These are phyloP conservation scores for Cornus kousa DNA, from an alignment of 148 eudicot genomes.

Conservation along the genomic window DNA sequence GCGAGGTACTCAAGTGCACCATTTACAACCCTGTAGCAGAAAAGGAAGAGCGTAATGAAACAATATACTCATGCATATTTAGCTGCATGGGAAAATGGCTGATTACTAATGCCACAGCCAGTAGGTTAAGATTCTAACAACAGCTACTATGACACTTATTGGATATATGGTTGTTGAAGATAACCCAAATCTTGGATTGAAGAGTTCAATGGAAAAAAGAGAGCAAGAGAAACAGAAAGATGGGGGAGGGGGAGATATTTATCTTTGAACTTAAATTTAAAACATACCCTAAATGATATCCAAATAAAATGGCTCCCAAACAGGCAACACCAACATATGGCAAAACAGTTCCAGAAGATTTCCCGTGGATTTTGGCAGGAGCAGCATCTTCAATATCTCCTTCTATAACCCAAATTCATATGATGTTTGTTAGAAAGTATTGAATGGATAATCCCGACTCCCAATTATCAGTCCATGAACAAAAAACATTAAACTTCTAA, in stretches of 20 bases:
- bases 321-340: constrained; percentile 98
- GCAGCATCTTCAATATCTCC: constrained; percentile 65
- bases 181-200: not conserved
- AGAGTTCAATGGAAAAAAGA: not conserved
- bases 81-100: not conserved
- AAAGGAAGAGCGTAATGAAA: not conserved
- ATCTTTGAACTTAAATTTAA: not conserved
- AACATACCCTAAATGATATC: constrained; percentile 96
- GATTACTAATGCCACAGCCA: not conserved
- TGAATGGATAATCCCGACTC: not conserved
- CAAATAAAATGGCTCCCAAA: constrained; percentile 95
- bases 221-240: not conserved
- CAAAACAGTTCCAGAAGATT: constrained; percentile 76
- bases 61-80: not conserved
- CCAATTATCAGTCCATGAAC: not conserved
- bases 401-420: constrained; percentile 30
- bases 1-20: constrained; percentile 92
- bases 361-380: constrained; percentile 57
- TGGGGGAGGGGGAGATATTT: not conserved
- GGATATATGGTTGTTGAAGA: not conserved
- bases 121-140: not conserved
- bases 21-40: constrained; percentile 81
- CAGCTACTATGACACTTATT: not conserved
- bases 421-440: constrained; percentile 12
- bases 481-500: not conserved